Evolutionary conservation across 2,329 filamentous ascomycete species (phyloP), one percentile per base, ranked within the genome.

Genomic region (Apiospora koreana): DNA sequence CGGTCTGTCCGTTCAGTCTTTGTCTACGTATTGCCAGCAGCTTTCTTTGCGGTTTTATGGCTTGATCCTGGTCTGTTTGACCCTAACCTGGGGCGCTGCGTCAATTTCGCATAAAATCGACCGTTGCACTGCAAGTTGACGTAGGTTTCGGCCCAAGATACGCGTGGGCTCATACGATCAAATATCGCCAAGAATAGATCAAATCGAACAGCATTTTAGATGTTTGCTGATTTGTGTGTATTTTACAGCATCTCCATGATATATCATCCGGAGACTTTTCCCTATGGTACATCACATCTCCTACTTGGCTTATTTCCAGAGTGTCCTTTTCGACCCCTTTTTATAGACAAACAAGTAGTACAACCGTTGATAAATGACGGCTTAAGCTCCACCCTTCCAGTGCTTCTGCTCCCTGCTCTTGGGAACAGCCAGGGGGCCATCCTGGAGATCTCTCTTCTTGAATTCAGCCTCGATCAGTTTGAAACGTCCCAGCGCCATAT

Each of bases 391-490:
- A 7, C 54, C 54, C 21, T 38, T 62, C 54, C 54, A 62, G 54
- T 62, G 54, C 28, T 62, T 38, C 69, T 80, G 75, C 78, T 87
- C 85, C 76, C 78, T 83, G 73, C 82, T 82, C 77, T 80, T 82
- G 18, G 77, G 74, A 65, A 80, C 73, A 9, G 79, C 79, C 10
- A 78, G 80, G 65, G 83, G 82, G 2, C 88, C 88, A 3, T 82
- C 83, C 21, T 89, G 81, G 9, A 95, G 79, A 21, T 86, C 87
- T 69, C 91, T 85, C 78, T 87, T 86, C 76, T 82, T 82, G 73
- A 95, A 83, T 81, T 94, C 92, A 76, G 90, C 84, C 79, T 93
- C 87, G 76, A 95, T 93, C 67, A 94, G 80, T 88, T 96, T 96
- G 89, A 92, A 93, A 76, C 93, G 86, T 38, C 94, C 94, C 54